phyloP scores from a whole-genome alignment of 2,329 filamentous ascomycete species.

The Mollisia scopiformis region DNA sequence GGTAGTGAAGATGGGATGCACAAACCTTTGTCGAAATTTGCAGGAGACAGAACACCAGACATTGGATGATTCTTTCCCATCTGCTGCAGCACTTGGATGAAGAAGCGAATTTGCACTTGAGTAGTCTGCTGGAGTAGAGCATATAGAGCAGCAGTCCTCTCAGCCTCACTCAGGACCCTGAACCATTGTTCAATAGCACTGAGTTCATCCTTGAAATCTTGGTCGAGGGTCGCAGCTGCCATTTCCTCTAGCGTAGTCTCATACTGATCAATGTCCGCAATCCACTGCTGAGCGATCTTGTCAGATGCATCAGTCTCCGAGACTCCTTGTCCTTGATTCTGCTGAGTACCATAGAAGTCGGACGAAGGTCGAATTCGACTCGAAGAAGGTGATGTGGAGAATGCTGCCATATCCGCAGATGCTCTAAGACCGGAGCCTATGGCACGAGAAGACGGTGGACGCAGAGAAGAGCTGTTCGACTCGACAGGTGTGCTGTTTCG shows the following conservation, averaged over 20 bases:
- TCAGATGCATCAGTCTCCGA: slow-evolving; percentile 80
- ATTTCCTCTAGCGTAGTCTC: slow-evolving; percentile 99
- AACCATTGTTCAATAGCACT: slow-evolving; percentile 99
- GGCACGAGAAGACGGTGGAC: slow-evolving; percentile 78
- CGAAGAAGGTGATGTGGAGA: slow-evolving; percentile 68
- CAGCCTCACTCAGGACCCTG: slow-evolving; percentile 92
- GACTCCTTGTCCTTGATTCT: slow-evolving; percentile 67
- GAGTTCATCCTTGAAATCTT: slow-evolving; percentile 99
- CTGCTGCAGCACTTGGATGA: slow-evolving; percentile 97
- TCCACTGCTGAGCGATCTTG: slow-evolving; percentile 96
- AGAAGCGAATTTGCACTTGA: slow-evolving; percentile 98
- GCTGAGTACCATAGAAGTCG: slow-evolving; percentile 83
- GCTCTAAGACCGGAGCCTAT: slow-evolving; percentile 83
- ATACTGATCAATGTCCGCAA: slow-evolving; percentile 98
- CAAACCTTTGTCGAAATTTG: slow-evolving; percentile 94
- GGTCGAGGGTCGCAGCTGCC: slow-evolving; percentile 96
- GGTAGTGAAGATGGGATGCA: slow-evolving; percentile 4
- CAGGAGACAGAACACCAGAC: slow-evolving; percentile 91
- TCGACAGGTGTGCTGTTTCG: slow-evolving; percentile 93
- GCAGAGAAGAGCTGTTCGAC: slow-evolving; percentile 79
- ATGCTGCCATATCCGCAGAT: slow-evolving; percentile 92
- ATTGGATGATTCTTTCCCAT: slow-evolving; percentile 99
- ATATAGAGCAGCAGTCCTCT: slow-evolving; percentile 93
- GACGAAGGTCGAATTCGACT: slow-evolving; percentile 91
- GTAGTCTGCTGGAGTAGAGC: slow-evolving; percentile 97